phyloP scores from a whole-genome alignment of 257 asterid species.

The Orobanche coerulescens region DNA sequence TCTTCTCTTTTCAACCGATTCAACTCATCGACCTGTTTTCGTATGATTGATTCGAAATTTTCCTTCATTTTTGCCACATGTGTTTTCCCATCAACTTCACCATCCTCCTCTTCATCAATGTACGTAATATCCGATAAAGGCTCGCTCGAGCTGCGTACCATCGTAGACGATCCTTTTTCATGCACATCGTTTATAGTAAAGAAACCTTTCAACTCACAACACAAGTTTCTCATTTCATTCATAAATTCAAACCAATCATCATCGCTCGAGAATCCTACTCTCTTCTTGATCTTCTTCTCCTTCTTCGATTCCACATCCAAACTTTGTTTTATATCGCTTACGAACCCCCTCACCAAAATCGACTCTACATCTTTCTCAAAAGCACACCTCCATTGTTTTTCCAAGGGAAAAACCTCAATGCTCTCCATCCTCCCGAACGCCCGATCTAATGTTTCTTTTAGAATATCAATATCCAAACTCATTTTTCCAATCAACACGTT shows the following conservation, averaged over 20 bases:
- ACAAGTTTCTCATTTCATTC: slow-evolving; percentile 26
- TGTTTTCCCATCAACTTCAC: slow-evolving; percentile 20
- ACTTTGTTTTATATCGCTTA: slow-evolving; percentile 25
- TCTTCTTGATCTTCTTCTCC: too few relatives aligned
- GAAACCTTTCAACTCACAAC: slow-evolving; percentile 29
- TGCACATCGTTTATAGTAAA: slow-evolving; percentile 17
- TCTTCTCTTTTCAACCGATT: slow-evolving; percentile 24
- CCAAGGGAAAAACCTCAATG: slow-evolving; percentile 45
- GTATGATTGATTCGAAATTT: slow-evolving; percentile 39
- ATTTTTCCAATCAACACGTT: slow-evolving; percentile 40
- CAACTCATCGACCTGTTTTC: slow-evolving; percentile 30
- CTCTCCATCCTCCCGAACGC: slow-evolving; percentile 57
- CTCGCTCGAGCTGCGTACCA: slow-evolving; percentile 17
- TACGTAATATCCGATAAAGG: slow-evolving; percentile 27
- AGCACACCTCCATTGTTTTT: slow-evolving; percentile 53
- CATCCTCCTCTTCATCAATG: slow-evolving; percentile 2
- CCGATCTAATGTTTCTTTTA: slow-evolving; percentile 54
- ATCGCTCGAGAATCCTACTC: neutral
- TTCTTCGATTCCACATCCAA: slow-evolving; percentile 28
- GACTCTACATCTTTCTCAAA: slow-evolving; percentile 50
- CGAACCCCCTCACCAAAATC: slow-evolving; percentile 38
- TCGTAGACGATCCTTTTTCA: neutral
- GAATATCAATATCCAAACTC: slow-evolving; percentile 56
- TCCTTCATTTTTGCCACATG: slow-evolving; percentile 37
- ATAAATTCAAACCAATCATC: slow-evolving; percentile 35